Evolutionary conservation across 495 filamentous ascomycete genomes (phyloP).

Genomic region (Lophiostoma macrostomum): DNA sequence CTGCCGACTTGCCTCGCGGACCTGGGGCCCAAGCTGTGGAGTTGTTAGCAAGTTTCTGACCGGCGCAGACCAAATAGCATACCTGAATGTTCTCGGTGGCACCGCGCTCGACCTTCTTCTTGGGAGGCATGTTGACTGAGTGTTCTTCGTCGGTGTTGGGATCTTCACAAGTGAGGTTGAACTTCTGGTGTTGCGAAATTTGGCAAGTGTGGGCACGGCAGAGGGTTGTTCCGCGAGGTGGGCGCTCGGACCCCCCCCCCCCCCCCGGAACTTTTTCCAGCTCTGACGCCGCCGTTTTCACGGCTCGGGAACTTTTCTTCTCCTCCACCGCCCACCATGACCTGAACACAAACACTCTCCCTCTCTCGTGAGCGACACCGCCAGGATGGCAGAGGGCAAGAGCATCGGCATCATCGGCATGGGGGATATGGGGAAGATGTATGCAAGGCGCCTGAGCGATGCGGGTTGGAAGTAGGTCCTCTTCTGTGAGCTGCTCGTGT

Average conservation of each 20-base stretch:
- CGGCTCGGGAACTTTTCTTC: too few species aligned
- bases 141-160: slow-evolving; percentile 1
- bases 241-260: too few species aligned
- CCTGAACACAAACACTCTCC: slow-evolving; percentile 8
- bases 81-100: slow-evolving; percentile 89
- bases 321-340: slow-evolving; percentile 14
- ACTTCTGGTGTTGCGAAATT: slow-evolving; percentile 6
- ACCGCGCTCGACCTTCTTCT: slow-evolving; percentile 71
- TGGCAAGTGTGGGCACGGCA: neutral
- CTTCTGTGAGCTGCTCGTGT: slow-evolving; percentile 16
- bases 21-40: slow-evolving; percentile 75
- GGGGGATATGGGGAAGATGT: slow-evolving; percentile 99
- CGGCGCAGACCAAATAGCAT: neutral
- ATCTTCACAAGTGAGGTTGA: neutral
- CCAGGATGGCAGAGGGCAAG: slow-evolving; percentile 28
- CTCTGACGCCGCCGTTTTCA: too few species aligned
- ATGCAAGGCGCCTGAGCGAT: slow-evolving; percentile 76
- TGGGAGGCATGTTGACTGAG: slow-evolving; percentile 53
- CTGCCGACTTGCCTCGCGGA: slow-evolving; percentile 68
- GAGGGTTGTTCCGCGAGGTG: too few species aligned
- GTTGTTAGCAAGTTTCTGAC: slow-evolving; percentile 3
- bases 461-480: slow-evolving; percentile 90
- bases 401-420: slow-evolving; percentile 89
- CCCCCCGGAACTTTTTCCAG: neutral
- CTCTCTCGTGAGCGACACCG: neutral